Evolutionary conservation across 768 basidiomycete species (phyloP).

Genomic region (Boletales sp.): DNA sequence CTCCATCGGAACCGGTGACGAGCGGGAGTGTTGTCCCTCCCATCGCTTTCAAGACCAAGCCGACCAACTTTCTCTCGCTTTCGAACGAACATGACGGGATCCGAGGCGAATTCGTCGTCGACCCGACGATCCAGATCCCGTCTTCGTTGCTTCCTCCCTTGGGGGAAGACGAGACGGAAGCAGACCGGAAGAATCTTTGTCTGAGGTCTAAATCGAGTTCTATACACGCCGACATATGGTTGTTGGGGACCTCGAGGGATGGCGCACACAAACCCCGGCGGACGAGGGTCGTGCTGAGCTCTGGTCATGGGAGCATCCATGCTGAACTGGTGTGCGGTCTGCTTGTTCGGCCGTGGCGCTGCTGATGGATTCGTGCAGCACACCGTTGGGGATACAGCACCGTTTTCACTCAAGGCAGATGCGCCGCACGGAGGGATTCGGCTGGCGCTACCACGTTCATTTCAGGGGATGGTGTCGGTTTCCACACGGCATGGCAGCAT

Average conservation of each 20-base stretch:
- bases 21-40: neutral
- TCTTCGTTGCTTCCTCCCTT: slow-evolving; percentile 38
- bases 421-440: slow-evolving; percentile 13
- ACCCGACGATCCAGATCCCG: slow-evolving; percentile 41
- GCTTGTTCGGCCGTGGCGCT: too few relatives aligned
- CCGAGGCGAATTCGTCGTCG: slow-evolving; percentile 38
- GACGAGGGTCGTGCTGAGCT: slow-evolving; percentile 19
- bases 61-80: slow-evolving; percentile 24
- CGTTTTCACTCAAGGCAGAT: slow-evolving; percentile 14
- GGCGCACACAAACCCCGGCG: slow-evolving; percentile 8
- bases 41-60: slow-evolving; percentile 21
- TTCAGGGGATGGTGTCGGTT: slow-evolving; percentile 18
- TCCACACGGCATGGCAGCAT: slow-evolving; percentile 18
- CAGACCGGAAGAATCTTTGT: slow-evolving; percentile 37
- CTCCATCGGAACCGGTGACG: neutral
- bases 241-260: slow-evolving; percentile 19
- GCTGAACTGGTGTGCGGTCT: slow-evolving; percentile 17
- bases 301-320: slow-evolving; percentile 14
- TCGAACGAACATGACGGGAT: slow-evolving; percentile 5
- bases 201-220: slow-evolving; percentile 32
- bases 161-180: slow-evolving; percentile 31
- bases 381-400: slow-evolving; percentile 6
- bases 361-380: slow-evolving; percentile 7
- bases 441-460: slow-evolving; percentile 18
- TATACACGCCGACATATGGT: slow-evolving; percentile 39